Percentiles rank a stretch among this genome's conserved stretches.
These are phyloP conservation scores for Pseudopithomyces maydicus DNA, from an alignment of 2,329 filamentous ascomycete species.

Conservation along the genomic window DNA sequence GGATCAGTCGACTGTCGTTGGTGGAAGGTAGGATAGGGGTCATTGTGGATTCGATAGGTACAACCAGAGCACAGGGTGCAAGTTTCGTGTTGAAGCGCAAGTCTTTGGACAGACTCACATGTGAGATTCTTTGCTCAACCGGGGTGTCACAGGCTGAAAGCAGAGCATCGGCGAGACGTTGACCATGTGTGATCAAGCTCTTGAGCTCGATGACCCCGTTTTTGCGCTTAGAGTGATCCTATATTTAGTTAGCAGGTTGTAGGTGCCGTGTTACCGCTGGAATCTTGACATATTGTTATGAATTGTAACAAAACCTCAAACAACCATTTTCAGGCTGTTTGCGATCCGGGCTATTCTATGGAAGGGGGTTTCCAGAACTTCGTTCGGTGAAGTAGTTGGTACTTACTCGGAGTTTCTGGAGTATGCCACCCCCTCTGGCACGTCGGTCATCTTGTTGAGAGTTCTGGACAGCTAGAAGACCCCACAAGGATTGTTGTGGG, in stretches of 20 bases:
- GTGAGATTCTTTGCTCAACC: slow-evolving; percentile 70
- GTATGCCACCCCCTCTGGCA: slow-evolving; percentile 53
- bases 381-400: neutral
- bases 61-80: slow-evolving; percentile 82
- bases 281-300: neutral
- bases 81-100: slow-evolving; percentile 83
- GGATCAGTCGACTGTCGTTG: slow-evolving; percentile 70
- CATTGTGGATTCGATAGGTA: slow-evolving; percentile 85
- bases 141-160: slow-evolving; percentile 80
- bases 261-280: neutral
- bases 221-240: slow-evolving; percentile 61
- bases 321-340: too few relatives aligned
- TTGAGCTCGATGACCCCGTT: slow-evolving; percentile 67
- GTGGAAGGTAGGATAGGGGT: slow-evolving; percentile 77
- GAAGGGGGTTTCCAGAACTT: too few relatives aligned
- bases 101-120: slow-evolving; percentile 77
- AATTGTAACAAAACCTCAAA: too few relatives aligned
- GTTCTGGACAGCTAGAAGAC: slow-evolving; percentile 83
- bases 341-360: too few relatives aligned
- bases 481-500: slow-evolving; percentile 91
- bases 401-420: slow-evolving; percentile 48
- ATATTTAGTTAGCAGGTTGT: slow-evolving; percentile 39
- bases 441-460: slow-evolving; percentile 74
- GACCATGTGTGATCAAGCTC: slow-evolving; percentile 74
- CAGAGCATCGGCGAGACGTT: slow-evolving; percentile 82